Conservation (phyloP, 306 rosid genomes). For the Cicer yamashitae region DNA sequence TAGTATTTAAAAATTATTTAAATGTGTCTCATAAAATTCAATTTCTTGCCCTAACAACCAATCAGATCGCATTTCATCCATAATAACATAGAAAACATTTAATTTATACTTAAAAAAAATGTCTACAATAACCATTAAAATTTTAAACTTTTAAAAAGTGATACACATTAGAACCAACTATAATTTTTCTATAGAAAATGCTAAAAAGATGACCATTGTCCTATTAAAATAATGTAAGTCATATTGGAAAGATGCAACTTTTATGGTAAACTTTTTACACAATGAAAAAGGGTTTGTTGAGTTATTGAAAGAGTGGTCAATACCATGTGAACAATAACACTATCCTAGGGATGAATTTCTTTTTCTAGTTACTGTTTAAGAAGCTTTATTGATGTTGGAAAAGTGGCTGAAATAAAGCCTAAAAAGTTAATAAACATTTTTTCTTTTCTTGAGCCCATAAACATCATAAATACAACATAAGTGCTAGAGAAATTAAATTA, state of each 20-base stretch:
- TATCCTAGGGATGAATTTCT: slow-evolving; percentile 36
- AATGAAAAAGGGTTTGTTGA: slow-evolving; percentile 42
- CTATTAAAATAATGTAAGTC: slow-evolving; percentile 37
- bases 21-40: no score
- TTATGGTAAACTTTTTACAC: slow-evolving; percentile 19
- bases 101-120: no score
- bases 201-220: neutral
- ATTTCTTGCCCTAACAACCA: no score
- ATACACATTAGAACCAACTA: no score
- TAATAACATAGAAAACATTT: no score
- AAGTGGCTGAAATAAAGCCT: slow-evolving; percentile 48
- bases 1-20: no score
- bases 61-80: no score
- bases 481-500: slow-evolving; percentile 33
- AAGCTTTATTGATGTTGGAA: slow-evolving; percentile 36
- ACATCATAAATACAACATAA: slow-evolving; percentile 51
- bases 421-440: slow-evolving; percentile 48
- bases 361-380: slow-evolving; percentile 17
- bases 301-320: slow-evolving; percentile 42
- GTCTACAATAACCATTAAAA: no score
- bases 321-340: slow-evolving; percentile 38
- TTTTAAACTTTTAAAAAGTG: no score
- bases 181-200: no score
- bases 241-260: slow-evolving; percentile 2
- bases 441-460: slow-evolving; percentile 67